These are phyloP conservation scores for Kluyveromyces siamensis DNA, from an alignment of 805 yeast species.

Conservation along the genomic window DNA sequence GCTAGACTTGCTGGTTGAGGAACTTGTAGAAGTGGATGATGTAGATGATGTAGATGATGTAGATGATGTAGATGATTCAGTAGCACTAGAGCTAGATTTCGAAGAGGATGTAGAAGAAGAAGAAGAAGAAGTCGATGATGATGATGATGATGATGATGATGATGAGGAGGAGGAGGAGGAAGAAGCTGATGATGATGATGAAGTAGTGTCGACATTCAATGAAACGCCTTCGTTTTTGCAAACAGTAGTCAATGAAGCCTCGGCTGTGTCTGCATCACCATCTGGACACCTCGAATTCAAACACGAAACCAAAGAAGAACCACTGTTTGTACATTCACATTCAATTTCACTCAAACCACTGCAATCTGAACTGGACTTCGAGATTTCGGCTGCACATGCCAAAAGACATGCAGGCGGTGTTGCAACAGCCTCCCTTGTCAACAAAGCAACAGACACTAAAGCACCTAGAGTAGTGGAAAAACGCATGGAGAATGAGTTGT, in stretches of 20 bases:
- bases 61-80: conserved; percentile 20
- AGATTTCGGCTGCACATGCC: conserved; percentile 76
- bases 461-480: conserved; percentile 20
- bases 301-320: conserved; percentile 48
- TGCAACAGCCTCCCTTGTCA: conserved; percentile 38
- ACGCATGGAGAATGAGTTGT: conserved; percentile 17
- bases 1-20: no score
- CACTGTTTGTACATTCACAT: conserved; percentile 60
- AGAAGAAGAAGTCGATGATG: conserved; percentile 22
- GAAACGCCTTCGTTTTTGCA: conserved; percentile 41
- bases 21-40: conserved; percentile 10
- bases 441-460: conserved; percentile 18
- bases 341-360: conserved; percentile 49
- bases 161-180: conserved; percentile 29
- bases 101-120: conserved; percentile 22
- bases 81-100: conserved; percentile 22
- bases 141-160: conserved; percentile 24
- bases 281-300: conserved; percentile 61
- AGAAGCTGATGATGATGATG: conserved; percentile 28
- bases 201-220: conserved; percentile 21
- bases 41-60: conserved; percentile 18
- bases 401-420: conserved; percentile 89
- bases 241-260: conserved; percentile 42
- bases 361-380: conserved; percentile 45
- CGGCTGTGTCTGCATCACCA: conserved; percentile 50